A percentile compares a stretch with the other conserved stretches of the same genome.
These are phyloP conservation scores for Botrytis deweyae DNA, from an alignment of 2,329 filamentous ascomycete species.

Conservation along the genomic window DNA sequence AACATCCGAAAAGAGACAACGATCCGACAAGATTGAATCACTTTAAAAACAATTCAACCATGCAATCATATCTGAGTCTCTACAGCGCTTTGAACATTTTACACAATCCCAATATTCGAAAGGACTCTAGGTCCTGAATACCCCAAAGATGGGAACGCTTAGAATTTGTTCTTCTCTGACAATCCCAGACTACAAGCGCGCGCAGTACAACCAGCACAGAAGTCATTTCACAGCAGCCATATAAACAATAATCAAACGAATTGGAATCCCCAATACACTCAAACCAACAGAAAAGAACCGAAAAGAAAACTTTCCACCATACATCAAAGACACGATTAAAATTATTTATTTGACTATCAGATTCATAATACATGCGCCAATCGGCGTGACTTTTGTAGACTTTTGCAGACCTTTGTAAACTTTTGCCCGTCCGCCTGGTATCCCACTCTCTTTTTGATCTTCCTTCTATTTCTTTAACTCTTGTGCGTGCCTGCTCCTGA, in stretches of 20 bases:
- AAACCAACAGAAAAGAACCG: background rate
- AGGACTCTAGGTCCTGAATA: background rate
- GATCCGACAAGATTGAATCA: background rate
- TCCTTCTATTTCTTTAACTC: background rate
- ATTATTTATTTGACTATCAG: background rate
- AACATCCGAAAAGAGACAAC: background rate
- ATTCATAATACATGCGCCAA: background rate
- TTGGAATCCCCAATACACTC: background rate
- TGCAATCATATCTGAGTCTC: background rate
- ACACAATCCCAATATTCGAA: background rate
- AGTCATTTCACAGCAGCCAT: background rate
- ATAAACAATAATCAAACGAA: background rate
- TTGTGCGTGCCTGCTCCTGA: background rate
- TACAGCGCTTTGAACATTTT: fast-evolving
- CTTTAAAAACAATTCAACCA: background rate
- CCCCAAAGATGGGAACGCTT: background rate
- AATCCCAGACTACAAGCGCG: background rate
- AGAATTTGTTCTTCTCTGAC: background rate
- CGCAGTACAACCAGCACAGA: background rate
- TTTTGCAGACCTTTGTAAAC: background rate
- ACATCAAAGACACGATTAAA: background rate
- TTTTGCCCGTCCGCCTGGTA: background rate
- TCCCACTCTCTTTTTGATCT: background rate
- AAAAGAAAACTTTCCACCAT: background rate
- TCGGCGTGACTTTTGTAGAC: background rate